phyloP scores from a whole-genome alignment of 129 eudicot species.

The Saussurea involucrata region DNA sequence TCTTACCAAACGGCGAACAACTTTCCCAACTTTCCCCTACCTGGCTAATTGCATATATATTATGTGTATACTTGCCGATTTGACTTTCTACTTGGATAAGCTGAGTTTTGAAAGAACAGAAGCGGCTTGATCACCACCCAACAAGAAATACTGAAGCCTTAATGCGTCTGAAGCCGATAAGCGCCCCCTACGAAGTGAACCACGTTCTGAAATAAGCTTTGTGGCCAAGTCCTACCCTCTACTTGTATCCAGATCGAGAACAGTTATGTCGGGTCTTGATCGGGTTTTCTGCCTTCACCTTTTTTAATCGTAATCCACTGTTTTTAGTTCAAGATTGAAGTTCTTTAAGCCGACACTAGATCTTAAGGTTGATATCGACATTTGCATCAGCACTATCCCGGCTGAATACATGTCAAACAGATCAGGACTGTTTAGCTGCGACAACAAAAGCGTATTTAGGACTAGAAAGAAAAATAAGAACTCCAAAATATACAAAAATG shows the following conservation, averaged over 20 bases:
- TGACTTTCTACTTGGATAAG: conserved; percentile 46
- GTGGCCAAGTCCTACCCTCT: conserved; percentile 98
- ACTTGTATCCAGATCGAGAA: conserved; percentile 87
- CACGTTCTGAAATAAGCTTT: conserved; percentile 87
- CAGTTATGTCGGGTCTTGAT: conserved; percentile 66
- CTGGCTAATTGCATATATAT: background rate
- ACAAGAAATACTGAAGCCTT: conserved; percentile 94
- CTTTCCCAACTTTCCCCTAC: too few species aligned
- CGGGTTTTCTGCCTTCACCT: conserved; percentile 85
- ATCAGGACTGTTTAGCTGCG: conserved; percentile 94
- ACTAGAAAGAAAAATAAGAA: background rate
- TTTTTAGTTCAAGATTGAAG: conserved; percentile 71
- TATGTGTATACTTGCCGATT: background rate
- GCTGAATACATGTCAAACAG: conserved; percentile 98
- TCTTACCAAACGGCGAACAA: too few species aligned
- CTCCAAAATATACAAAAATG: too few species aligned
- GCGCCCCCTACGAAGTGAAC: conserved; percentile 67
- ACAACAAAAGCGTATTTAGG: background rate
- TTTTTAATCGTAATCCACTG: conserved; percentile 73
- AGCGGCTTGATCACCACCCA: conserved; percentile 98
- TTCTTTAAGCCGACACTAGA: conserved; percentile 81
- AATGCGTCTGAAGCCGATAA: conserved; percentile 92
- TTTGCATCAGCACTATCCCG: conserved; percentile 91
- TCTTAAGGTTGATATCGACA: conserved; percentile 82
- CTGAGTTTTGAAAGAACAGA: conserved; percentile 86